Evolutionary conservation across 2,329 filamentous ascomycete species (phyloP), one percentile per base, ranked within the genome.

Genomic region (Calonectria honghensis): DNA sequence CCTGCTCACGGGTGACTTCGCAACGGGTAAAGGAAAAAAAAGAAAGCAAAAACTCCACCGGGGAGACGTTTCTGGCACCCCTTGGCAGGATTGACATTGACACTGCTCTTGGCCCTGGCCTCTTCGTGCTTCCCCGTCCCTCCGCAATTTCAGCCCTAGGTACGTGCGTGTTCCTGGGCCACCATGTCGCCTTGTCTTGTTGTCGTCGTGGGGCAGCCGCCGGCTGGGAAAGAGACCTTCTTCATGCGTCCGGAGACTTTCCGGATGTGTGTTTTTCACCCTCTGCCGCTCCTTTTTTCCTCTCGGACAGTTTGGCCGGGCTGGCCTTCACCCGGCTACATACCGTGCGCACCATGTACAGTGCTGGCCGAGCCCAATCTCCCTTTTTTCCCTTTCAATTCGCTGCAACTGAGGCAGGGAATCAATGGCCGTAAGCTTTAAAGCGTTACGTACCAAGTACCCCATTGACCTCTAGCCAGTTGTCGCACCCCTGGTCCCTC

Each of bases 121-220:
- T 61, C 37, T 37, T 57, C 64, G n/a, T 54, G 24, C 48, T 24
- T 57, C 51, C 31, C 69, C 37, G 41, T 57, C 31, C 71, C 74
- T 75, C 75, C 75, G 72, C 75, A 76, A 76, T 76, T 67, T 76
- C 75, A 76, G 75, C 75, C 75, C 75, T 76, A 76, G 73, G 35
- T 52, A 59, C 39, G 37, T 59, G 35, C 57, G 57, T 63, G 57
- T 31, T 61, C 35, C 72, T 72, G 45, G 35, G n/a, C 59, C 39
- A 18, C 57, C 57, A 63, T 63, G 57, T 63, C 57, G 57, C 57
- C 57, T 63, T 63, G 54, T 35, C 54, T 61, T 61, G 57, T 63
- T 41, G 27, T 63, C 57, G 57, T 29, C 57, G 57, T 63, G 57
- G 57, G 57, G 57, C 57, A 63, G 39, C 57, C 57, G 57, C 35